Evolutionary conservation across 2,329 filamentous ascomycete species (phyloP).

Genomic region (Aspergillus transmontanensis): DNA sequence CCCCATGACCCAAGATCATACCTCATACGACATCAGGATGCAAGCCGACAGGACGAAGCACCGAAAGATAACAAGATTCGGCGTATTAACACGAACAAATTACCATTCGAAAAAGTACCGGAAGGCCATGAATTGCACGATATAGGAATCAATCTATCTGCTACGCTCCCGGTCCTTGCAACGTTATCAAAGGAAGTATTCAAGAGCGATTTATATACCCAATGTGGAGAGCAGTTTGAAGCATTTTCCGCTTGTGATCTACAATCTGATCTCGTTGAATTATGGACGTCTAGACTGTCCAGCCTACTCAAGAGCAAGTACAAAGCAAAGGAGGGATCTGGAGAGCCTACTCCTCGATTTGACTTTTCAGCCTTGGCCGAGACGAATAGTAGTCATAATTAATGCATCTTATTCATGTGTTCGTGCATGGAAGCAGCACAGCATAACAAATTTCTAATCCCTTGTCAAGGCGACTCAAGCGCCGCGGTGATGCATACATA

Average conservation of each 20-base stretch:
- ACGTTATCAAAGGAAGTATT: conserved; percentile 5
- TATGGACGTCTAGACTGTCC: conserved; percentile 23
- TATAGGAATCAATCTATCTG: conserved; percentile 17
- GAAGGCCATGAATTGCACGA: conserved; percentile 27
- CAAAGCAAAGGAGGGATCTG: conserved; percentile 11
- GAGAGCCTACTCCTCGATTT: conserved; percentile 12
- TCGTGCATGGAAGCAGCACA: background rate
- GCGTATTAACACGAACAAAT: conserved; percentile 24
- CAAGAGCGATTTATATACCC: conserved; percentile 27
- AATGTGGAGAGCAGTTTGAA: conserved; percentile 10
- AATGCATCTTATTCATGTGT: background rate
- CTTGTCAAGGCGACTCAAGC: background rate
- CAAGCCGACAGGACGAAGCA: background rate
- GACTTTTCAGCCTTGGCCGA: conserved; percentile 19
- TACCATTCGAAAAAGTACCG: conserved; percentile 34
- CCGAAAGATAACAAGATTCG: conserved; percentile 11
- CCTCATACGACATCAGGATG: conserved; percentile 27
- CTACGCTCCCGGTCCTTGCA: conserved; percentile 9
- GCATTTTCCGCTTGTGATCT: conserved; percentile 14
- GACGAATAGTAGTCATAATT: background rate
- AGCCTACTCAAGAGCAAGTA: conserved; percentile 23
- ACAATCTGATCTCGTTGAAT: conserved; percentile 7
- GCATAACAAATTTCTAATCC: background rate
- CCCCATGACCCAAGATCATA: conserved; percentile 35
- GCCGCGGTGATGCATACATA: background rate